Evolutionary conservation across 371 early-diverging fungal genomes (phyloP), one percentile per base, ranked within the genome.

Genomic region (Rhizopus sp.): DNA sequence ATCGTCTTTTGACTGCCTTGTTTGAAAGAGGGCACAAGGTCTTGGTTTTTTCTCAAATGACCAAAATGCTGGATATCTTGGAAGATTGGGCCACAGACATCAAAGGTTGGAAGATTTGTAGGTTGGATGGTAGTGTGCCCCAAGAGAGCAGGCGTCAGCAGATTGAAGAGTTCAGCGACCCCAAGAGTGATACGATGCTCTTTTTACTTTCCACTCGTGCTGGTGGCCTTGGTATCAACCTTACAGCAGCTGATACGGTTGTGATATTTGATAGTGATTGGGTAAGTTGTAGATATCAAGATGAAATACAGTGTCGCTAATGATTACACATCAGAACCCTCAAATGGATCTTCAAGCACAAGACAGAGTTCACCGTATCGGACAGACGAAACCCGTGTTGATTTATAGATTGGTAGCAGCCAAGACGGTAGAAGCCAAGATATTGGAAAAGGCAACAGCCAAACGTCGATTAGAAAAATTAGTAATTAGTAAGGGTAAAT

Each of bases 171-270:
- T 84, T 87, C 55, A 82, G 87, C 65, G 59, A 74, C 12, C 73
- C 77, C 13, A 48, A 70, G 7, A 73, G 72, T 34, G 51, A 77
- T 13, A 57, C 65, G 7, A 90, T 88, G 55, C 71, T 99, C 17
- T 99, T 99, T 68, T 75, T 99, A 41, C 72, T 99, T 30, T 93
- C 95, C 32, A 99, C 99, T 0, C 86, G 99, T 50, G 97, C 99
- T 16, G 99, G 98, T 65, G 94, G 96, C 0, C 71, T 98, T 37
- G 97, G 97, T 51, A 93, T 98, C 66, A 98, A 98, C 59, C 73
- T 97, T 61, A 91, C 93, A 8, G 86, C 94, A 1, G 97, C 98
- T 4, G 97, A 98, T 70, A 95, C 96, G 0, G 97, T 97, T 4
- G 84, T 96, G 17, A 75, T 98, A 16, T 93, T 88, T 69, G 97